Percentiles rank a stretch among this genome's conserved stretches.
Conservation (phyloP, 1,284 basidiomycete genomes). For the Schizopora paradoxa region DNA sequence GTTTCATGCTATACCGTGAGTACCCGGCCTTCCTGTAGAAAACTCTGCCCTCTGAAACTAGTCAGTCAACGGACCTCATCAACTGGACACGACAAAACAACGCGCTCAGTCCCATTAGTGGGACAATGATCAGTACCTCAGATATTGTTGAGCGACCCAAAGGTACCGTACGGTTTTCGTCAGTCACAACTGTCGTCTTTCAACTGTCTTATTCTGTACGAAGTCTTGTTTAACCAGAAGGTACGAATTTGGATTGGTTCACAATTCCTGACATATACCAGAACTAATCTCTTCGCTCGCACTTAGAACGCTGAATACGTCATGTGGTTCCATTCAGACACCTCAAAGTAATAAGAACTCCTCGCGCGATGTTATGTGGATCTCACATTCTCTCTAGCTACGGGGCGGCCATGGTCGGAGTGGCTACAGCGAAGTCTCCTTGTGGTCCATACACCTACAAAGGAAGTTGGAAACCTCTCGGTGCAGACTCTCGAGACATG, state of each 20-base stretch:
- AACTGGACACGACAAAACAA: constrained; percentile 56
- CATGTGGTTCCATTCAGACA: constrained; percentile 69
- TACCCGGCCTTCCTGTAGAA: neutral
- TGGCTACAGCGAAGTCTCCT: constrained; percentile 52
- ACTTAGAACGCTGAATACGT: constrained; percentile 55
- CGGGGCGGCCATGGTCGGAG: constrained; percentile 56
- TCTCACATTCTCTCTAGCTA: constrained; percentile 40
- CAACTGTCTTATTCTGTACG: neutral
- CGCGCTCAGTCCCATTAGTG: constrained; percentile 46
- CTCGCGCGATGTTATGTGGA: too few relatives aligned
- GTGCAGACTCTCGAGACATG: constrained; percentile 56
- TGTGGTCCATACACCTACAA: constrained; percentile 57
- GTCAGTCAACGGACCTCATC: constrained; percentile 46
- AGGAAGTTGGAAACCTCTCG: constrained; percentile 51
- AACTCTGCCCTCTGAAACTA: constrained; percentile 7
- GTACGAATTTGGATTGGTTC: constrained; percentile 25
- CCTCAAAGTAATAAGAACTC: constrained; percentile 39
- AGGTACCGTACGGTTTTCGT: constrained; percentile 31
- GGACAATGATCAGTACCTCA: constrained; percentile 52
- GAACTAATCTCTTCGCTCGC: neutral
- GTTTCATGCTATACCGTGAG: constrained; percentile 55
- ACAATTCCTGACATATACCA: neutral
- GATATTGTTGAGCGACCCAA: constrained; percentile 62
- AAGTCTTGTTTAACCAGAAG: constrained; percentile 51
- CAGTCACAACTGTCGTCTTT: neutral